phyloP scores from a whole-genome alignment of 2,329 filamentous ascomycete species.

The Cyclaneusma minus region DNA sequence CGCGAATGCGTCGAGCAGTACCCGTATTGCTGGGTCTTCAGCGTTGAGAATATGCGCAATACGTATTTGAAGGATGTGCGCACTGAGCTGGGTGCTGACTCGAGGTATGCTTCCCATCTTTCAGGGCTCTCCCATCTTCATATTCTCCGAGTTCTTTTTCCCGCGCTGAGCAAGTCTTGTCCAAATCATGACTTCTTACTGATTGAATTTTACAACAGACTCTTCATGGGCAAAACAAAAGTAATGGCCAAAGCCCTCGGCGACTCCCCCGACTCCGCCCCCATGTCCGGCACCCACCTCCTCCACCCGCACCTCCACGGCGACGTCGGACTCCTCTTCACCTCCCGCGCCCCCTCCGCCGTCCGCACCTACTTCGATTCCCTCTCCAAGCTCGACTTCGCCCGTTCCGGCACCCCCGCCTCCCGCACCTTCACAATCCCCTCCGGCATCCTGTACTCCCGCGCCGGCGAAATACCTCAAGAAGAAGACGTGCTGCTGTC shows the following conservation, averaged over 20 bases:
- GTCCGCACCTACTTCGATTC: conserved; percentile 58
- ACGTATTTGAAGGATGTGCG: conserved; percentile 87
- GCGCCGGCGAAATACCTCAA: conserved; percentile 61
- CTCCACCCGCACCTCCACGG: conserved; percentile 59
- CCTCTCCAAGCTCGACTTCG: conserved; percentile 72
- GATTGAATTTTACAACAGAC: conserved; percentile 32
- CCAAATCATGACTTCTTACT: conserved; percentile 1
- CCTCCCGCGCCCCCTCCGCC: conserved; percentile 53
- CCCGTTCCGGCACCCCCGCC: conserved; percentile 67
- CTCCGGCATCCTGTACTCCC: conserved; percentile 65
- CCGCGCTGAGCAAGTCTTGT: conserved; percentile 1
- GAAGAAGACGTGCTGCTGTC: conserved; percentile 78
- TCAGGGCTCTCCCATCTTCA: conserved; percentile 3
- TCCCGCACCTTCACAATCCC: conserved; percentile 68
- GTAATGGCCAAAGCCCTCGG: conserved; percentile 96
- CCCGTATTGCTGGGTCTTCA: conserved; percentile 85
- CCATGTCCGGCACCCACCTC: conserved; percentile 60
- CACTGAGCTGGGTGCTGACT: conserved; percentile 56
- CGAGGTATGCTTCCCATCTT: conserved; percentile 2
- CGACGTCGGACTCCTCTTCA: conserved; percentile 82
- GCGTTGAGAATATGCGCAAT: conserved; percentile 96
- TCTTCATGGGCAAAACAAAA: conserved; percentile 99
- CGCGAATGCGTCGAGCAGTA: conserved; percentile 74
- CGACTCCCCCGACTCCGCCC: conserved; percentile 58
- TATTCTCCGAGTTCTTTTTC: not conserved